These are phyloP conservation scores for Elsinoe ampelina DNA, from an alignment of 2,329 filamentous ascomycete species.

Conservation along the genomic window DNA sequence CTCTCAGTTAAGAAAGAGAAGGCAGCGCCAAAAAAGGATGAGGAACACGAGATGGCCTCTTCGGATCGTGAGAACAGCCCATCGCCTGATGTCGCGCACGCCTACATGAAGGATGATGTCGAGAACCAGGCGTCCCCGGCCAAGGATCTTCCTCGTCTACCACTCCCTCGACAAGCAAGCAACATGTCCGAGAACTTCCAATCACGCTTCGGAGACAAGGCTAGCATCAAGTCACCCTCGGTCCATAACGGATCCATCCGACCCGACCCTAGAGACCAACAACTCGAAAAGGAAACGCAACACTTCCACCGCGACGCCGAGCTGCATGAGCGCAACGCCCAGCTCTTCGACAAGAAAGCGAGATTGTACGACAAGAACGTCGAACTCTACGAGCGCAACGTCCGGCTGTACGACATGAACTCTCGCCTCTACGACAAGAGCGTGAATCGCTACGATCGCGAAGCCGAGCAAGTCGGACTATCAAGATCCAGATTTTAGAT, in stretches of 20 bases:
- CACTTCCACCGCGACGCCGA: not conserved
- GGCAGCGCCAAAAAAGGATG: constrained; percentile 5
- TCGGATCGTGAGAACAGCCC: not conserved
- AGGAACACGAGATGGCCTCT: constrained; percentile 4
- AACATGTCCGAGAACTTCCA: not conserved
- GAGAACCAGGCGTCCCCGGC: not conserved
- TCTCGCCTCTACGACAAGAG: constrained; percentile 2
- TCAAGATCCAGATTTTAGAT: not conserved
- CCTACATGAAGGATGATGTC: constrained; percentile 4
- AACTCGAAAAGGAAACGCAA: not conserved
- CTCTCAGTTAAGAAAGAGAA: constrained; percentile 50
- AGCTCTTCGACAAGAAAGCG: constrained; percentile 5
- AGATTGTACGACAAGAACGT: constrained; percentile 9
- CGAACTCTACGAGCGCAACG: constrained; percentile 3
- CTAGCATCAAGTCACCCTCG: not conserved
- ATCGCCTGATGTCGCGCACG: not conserved
- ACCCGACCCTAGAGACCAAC: not conserved
- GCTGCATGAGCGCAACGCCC: constrained; percentile 3
- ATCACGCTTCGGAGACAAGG: not conserved
- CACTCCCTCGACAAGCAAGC: not conserved
- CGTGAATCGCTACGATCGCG: not conserved
- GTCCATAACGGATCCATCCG: not conserved
- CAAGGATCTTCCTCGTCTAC: not conserved
- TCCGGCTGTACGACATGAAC: constrained; percentile 7
- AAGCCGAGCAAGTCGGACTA: constrained; percentile 4